These are phyloP conservation scores for Ganoderma sp. DNA, from an alignment of 1,284 basidiomycete species.

Conservation along the genomic window DNA sequence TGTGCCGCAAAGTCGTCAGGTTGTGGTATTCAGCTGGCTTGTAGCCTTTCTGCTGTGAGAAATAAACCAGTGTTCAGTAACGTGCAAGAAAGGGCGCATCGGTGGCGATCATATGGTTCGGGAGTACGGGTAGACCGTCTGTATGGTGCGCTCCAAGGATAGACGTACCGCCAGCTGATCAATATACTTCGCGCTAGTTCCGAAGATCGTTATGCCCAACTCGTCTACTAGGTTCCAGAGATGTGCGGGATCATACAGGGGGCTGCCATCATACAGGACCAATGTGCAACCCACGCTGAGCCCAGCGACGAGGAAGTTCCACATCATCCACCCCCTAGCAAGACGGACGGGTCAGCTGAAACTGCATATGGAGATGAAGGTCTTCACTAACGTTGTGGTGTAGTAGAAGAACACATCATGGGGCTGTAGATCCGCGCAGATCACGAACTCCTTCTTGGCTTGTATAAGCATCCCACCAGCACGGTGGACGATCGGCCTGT, in stretches of 20 bases:
- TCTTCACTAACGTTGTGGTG: slow-evolving; percentile 74
- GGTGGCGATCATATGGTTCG: slow-evolving; percentile 6
- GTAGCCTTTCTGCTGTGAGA: slow-evolving; percentile 60
- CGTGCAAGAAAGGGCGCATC: not conserved
- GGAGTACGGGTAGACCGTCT: not conserved
- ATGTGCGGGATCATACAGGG: slow-evolving; percentile 71
- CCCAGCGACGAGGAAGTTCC: slow-evolving; percentile 79
- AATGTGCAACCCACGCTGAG: slow-evolving; percentile 76
- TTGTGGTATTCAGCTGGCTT: slow-evolving; percentile 69
- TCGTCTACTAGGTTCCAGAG: slow-evolving; percentile 80
- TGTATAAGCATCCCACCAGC: slow-evolving; percentile 89
- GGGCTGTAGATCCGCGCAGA: slow-evolving; percentile 75
- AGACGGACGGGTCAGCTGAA: slow-evolving; percentile 16
- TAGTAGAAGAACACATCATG: slow-evolving; percentile 88
- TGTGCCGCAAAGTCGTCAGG: slow-evolving; percentile 68
- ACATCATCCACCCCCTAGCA: slow-evolving; percentile 84
- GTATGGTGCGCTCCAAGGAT: slow-evolving; percentile 30
- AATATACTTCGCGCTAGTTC: slow-evolving; percentile 84
- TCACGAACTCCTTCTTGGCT: slow-evolving; percentile 79
- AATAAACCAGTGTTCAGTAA: slow-evolving; percentile 7
- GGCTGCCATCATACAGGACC: slow-evolving; percentile 86
- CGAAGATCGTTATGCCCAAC: slow-evolving; percentile 81
- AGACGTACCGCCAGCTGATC: slow-evolving; percentile 70
- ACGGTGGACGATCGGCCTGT: slow-evolving; percentile 83
- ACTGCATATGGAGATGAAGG: slow-evolving; percentile 2